Evolutionary conservation across 2,329 filamentous ascomycete species (phyloP), one percentile per base, ranked within the genome.

Genomic region (Cladosporium austrohemisphaericum): DNA sequence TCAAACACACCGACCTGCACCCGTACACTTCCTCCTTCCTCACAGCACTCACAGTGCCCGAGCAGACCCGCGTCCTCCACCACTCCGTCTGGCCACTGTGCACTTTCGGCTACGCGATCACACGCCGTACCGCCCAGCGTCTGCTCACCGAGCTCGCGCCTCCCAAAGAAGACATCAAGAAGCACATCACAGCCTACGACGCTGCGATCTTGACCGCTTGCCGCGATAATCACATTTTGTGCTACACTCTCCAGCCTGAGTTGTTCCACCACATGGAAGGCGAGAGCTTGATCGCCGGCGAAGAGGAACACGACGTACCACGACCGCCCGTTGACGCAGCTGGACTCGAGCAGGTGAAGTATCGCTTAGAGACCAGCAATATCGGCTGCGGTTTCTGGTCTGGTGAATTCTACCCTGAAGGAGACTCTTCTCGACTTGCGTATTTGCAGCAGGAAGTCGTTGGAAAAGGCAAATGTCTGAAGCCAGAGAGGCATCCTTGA

Each of bases 31-130:
- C 65, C 22, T 57, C 55, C 13, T 54, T 72, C 14, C 67, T 72
- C 50, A 57, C 58, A 7, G 60, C 60, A 4, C 55, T 72, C 20
- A 55, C 62, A 14, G 56, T 72, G 29, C 65, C 67, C 10, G 61
- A 64, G 25, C 61, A 68, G 19, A 63, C 60, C 7, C 65, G 70
- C 29, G 55, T 68, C 7, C 54, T 72, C 25, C 69, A 72, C 55
- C 64, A 68, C 26, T 71, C 68, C 32, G 65, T 65, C 22, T 71
- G 69, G 50, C 70, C 70, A 0, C 65, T 72, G 25, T 72, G 70
- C 56, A 70, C 68, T 2, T 72, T 72, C 46, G 69, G 65, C 44
- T 72, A 72, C 52, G 70, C 68, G 14, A 59, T 72, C 9, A 71
- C 68, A 3, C 67, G 69, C 20, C 50, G 59, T n/a, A 62, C 63